phyloP scores from a whole-genome alignment of 352 stramenopile genomes.

The Lagenidium giganteum region DNA sequence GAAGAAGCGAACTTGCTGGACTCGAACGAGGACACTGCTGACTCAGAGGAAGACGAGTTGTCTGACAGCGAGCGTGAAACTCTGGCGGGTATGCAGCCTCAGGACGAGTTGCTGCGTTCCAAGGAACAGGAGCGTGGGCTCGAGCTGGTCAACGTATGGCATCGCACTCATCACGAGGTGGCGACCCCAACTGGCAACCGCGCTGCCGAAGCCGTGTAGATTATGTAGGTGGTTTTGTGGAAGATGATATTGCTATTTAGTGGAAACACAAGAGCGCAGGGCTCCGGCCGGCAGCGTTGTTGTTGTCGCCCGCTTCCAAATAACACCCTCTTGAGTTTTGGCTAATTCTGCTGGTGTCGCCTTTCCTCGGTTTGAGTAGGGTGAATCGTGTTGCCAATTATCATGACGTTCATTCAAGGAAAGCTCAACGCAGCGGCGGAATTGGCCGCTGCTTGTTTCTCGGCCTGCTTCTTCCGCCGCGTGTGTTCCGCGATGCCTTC shows the following conservation, averaged over 20 bases:
- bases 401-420: no score
- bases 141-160: conserved; percentile 68
- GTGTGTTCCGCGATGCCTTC: conserved; percentile 72
- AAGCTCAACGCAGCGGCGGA: no score
- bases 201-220: conserved; percentile 23
- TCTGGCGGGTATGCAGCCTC: conserved; percentile 20
- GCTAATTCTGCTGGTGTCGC: no score
- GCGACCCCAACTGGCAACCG: conserved; percentile 15
- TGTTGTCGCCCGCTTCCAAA: no score
- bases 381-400: no score
- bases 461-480: conserved; percentile 67
- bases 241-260: no score
- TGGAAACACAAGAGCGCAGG: no score
- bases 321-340: no score
- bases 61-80: conserved; percentile 18
- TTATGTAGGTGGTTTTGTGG: no score
- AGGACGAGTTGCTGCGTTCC: conserved; percentile 25
- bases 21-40: conserved; percentile 53
- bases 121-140: conserved; percentile 52
- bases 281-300: no score
- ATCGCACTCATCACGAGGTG: conserved; percentile 34
- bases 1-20: conserved; percentile 53
- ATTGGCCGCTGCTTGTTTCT: conserved; percentile 37
- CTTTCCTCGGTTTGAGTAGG: no score
- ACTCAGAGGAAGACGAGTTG: conserved; percentile 49